phyloP scores from a whole-genome alignment of 495 filamentous ascomycete genomes.

The Ramalina intermedia region DNA sequence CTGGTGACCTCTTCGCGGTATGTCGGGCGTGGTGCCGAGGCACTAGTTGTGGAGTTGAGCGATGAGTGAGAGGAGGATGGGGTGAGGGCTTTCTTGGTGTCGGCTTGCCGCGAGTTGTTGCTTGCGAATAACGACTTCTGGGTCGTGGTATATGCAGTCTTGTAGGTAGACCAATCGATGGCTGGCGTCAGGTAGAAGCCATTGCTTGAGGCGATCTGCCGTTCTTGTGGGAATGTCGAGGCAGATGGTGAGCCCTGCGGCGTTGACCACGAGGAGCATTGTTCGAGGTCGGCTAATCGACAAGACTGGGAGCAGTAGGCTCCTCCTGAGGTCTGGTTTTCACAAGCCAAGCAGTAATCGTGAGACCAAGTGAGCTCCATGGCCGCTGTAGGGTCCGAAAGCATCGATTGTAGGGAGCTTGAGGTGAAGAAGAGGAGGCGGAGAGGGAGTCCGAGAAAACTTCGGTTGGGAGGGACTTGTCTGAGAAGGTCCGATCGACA shows the following conservation, averaged over 20 bases:
- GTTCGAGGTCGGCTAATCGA: conserved; percentile 75
- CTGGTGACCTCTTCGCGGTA: conserved; percentile 63
- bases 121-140: conserved; percentile 18
- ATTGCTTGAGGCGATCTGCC: conserved; percentile 22
- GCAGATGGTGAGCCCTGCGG: conserved; percentile 34
- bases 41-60: conserved; percentile 62
- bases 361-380: conserved; percentile 76
- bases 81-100: conserved; percentile 36
- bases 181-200: conserved; percentile 56
- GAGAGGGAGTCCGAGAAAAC: no score
- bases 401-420: no score
- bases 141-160: conserved; percentile 21
- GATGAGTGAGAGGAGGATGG: conserved; percentile 78
- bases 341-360: conserved; percentile 91
- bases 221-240: conserved; percentile 1
- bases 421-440: no score
- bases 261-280: conserved; percentile 41
- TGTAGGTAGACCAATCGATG: conserved; percentile 46
- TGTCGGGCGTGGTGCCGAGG: conserved; percentile 34
- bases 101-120: conserved; percentile 23
- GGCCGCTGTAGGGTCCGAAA: conserved; percentile 11
- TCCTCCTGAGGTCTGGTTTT: conserved; percentile 64
- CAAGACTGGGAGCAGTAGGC: conserved; percentile 91
- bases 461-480: no score
- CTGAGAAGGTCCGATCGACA: no score